Base-by-base conservation (phyloP, 805 yeast species). In the Schwanniomyces pseudopolymorphus region DNA sequence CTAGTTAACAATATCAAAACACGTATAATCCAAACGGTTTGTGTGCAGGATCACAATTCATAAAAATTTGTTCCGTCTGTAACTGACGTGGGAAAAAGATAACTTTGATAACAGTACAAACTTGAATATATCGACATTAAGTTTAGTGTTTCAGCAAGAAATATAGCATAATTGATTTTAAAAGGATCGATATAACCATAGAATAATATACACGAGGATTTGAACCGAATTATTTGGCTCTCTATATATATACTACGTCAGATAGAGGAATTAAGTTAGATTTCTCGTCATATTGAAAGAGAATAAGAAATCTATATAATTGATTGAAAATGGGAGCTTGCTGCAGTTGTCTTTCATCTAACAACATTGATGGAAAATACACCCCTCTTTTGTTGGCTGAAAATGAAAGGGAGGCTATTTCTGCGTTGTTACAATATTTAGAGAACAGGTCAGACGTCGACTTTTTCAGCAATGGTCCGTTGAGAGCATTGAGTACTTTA, bases 321-420 rank as follows among this genome's bases (percentile, higher is more conserved):
- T 31, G 35, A 16, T 31, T 31, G 35, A 31, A 31, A 27, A 72
- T 72, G 78, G 78, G 78, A 45, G 63, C 56, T 48, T 72, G 77
- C 48, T 71, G 71, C 54, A 69, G 75, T 58, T 71, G 77, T 52
- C 63, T 69, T 39, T 54, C 62, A 10, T 59, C 69, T 16, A 63
- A 77, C 40, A 78, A 74, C 43, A 70, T 79, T 42, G 84, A 80
- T 51, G 82, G 80, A 57, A 70, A 79, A 51, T 85, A 79, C 71
- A 92, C 87, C 51, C 96, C 92, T 33, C 74, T 89, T 44, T 72
- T 94, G 47, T 59, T 72, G 45, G 97, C 96, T 9, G 98, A 94
- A 59, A 90, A 92, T 62, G 99, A 94, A 70, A 80, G 99, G 50
- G 97, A 89, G 58, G 99, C 99, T 25, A 96, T 94, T 40, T 84